phyloP scores from a whole-genome alignment of 2,329 filamentous ascomycete genomes.

The Talaromyces sp. region DNA sequence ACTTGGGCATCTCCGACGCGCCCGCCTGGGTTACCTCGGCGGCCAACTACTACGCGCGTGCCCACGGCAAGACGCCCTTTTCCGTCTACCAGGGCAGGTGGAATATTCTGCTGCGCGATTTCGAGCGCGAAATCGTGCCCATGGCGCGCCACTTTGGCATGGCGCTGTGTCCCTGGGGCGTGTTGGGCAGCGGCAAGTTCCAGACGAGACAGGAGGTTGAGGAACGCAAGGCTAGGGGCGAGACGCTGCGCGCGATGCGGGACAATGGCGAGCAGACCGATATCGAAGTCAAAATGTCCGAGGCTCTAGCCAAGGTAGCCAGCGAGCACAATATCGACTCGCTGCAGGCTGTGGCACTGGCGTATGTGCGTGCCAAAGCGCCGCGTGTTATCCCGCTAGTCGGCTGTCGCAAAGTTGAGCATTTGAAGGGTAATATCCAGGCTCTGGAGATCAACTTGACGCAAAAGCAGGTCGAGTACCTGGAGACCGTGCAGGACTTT shows the following conservation, averaged over 20 bases:
- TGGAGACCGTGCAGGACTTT: constrained; percentile 58
- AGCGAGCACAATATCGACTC: constrained; percentile 47
- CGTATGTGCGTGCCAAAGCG: constrained; percentile 67
- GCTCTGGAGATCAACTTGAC: constrained; percentile 57
- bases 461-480: constrained; percentile 57
- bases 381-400: constrained; percentile 69
- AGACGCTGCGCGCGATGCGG: constrained; percentile 30
- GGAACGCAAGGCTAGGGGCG: constrained; percentile 36
- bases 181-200: constrained; percentile 49
- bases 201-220: constrained; percentile 44
- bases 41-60: constrained; percentile 35
- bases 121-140: constrained; percentile 38
- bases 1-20: constrained; percentile 36
- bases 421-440: constrained; percentile 65
- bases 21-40: constrained; percentile 37
- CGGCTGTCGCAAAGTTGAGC: constrained; percentile 62
- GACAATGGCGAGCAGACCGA: constrained; percentile 12
- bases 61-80: constrained; percentile 35
- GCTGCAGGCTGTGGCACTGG: constrained; percentile 61
- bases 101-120: constrained; percentile 33
- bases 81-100: constrained; percentile 35
- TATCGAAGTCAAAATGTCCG: background rate
- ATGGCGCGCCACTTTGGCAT: constrained; percentile 37
- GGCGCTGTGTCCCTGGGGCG: constrained; percentile 55
- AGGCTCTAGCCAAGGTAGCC: constrained; percentile 56